Base-by-base conservation (phyloP, 2,329 filamentous ascomycete genomes). In the Apiospora hydei region DNA sequence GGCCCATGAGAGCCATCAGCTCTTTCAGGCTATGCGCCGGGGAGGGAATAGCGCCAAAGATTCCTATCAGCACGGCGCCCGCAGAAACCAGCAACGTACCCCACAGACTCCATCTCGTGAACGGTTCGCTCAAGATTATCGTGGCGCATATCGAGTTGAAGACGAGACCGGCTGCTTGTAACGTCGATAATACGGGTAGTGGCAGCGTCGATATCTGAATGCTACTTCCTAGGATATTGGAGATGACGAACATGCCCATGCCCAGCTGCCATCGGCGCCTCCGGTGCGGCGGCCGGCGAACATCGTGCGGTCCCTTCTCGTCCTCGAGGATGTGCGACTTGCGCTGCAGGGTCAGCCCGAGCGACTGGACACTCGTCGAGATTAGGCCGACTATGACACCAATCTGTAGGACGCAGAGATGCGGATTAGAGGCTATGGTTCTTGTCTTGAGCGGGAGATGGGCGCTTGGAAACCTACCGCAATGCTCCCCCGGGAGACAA, bases 91-190 rank as follows among this genome's bases (percentile, higher is more conserved):
- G 89, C 70, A 96, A 78, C 1, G 96, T 99, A 49, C 96, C 96
- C 78, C 94, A 89, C 49, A 97, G 87, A n/a, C 96, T 98, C 88
- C 95, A 97, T 81, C 89, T 90, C 70, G 96, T 98, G 83, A 98
- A 99, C 5, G 95, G 94, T 83, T 99, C 96, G 79, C 93, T 92
- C 67, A 99, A 89, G 78, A 98, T 94, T 72, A 98, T 85, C 64
- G 95, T 97, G 74, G 96, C 96, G 87, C 97, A 98, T 82, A 98
- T 94, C 72, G 96, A 98, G 86, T 99, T 99, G 88, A 99, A 99
- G 74, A 99, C 96, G 71, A 99, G 88, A 64, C 96, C 96, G 4
- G 96, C 97, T 24, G 96, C 96, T 84, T 99, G 96, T 49, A 99
- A 86, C 0, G 96, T 98, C 71, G 96, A 98, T 46, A 99, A 89